Evolutionary conservation across 345 rosid genomes (phyloP), one percentile per base, ranked within the genome.

Genomic region (Aquilaria sinensis): DNA sequence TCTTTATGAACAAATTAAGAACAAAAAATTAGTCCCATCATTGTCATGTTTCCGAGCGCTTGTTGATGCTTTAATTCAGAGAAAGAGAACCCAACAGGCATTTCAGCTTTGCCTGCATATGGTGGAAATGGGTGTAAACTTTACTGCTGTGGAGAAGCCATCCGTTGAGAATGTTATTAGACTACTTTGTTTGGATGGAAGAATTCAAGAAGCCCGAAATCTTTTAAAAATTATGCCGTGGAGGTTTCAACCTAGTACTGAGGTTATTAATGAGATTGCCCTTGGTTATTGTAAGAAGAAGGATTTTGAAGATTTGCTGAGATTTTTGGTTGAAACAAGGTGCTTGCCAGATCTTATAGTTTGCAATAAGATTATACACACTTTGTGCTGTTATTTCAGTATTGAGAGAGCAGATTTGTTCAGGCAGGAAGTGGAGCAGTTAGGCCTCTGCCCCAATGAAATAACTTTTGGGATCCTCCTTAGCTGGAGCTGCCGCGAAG

Each of bases 381-480:
- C 77, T 61, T 67, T 86, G 43, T 85, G 92, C 58, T 64, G 51
- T 52, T 69, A 65, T 58, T 85, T 68, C 74, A 84, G 89, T 65
- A 67, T 77, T 50, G 76, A 71, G 74, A 79, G 77, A 78, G 94
- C 83, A 49, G 69, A 79, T 68, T 52, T 61, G 10, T 88, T 83
- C 62, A 71, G 73, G 81, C 78, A 74, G 53, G 78, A 85, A 71
- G 68, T 88, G 69, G 86, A 80, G 70, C 61, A 45, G 62, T 60
- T 85, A 62, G 90, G 85, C 31, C 86, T 88, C 68, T 71, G 52
- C 74, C 79, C 92, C 10, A 78, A 83, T 62, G 79, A 81, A 57
- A 76, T 60, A 30, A 86, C 87, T 30, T 86, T 85, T 12, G 94
- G 89, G 9, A 85, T 85, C 77, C 70, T 92, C 75, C 78, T 92